Percentiles rank a stretch among this genome's conserved stretches.
phyloP scores from a whole-genome alignment of 2,329 filamentous ascomycete species.

The Arthrobotrys sinensis region DNA sequence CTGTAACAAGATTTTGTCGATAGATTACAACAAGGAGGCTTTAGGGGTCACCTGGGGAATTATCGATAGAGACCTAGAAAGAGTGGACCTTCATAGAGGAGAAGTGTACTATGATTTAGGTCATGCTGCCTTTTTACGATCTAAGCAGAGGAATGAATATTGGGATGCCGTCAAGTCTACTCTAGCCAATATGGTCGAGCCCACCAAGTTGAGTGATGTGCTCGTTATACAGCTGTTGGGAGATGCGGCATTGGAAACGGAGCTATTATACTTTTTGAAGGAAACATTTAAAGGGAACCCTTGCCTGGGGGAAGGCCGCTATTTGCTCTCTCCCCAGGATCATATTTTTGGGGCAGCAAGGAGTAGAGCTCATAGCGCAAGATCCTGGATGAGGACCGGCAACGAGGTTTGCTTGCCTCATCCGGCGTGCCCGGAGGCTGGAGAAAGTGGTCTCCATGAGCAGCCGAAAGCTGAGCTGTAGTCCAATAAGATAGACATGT shows the following conservation, averaged over 20 bases:
- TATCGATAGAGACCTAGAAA: slow-evolving; percentile 5
- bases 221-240: neutral
- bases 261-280: slow-evolving; percentile 5
- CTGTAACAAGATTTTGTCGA: neutral
- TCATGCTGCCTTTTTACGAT: neutral
- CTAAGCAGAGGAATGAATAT: neutral
- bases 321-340: neutral
- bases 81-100: neutral
- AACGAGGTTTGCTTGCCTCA: neutral
- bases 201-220: neutral
- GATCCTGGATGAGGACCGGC: neutral
- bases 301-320: neutral
- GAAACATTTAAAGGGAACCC: neutral
- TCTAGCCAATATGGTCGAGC: neutral
- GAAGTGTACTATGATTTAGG: neutral
- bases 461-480: slow-evolving; percentile 1
- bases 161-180: slow-evolving; percentile 6
- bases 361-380: neutral
- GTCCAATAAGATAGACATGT: neutral
- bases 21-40: slow-evolving; percentile 5
- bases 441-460: neutral
- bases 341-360: slow-evolving; percentile 10
- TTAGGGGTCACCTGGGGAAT: slow-evolving; percentile 3
- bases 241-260: neutral
- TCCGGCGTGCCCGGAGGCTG: neutral